phyloP scores from a whole-genome alignment of 495 filamentous ascomycete genomes.

The Massariosphaeria phaeospora region DNA sequence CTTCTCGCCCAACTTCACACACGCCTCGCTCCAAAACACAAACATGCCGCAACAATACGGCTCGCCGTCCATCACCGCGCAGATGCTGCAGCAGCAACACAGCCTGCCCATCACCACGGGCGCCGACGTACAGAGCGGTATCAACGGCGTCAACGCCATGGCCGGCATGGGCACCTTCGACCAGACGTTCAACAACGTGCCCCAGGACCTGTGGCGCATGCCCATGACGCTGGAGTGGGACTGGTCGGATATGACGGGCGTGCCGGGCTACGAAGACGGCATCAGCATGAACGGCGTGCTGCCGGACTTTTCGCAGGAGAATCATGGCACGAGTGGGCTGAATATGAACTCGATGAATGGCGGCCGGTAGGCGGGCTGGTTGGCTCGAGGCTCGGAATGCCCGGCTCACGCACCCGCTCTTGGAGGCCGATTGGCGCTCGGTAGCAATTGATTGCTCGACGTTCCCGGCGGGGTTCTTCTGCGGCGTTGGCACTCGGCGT shows the following conservation, averaged over 20 bases:
- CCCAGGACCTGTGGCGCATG: slow-evolving; percentile 95
- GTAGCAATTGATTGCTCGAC: too few species aligned
- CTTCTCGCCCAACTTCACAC: slow-evolving; percentile 34
- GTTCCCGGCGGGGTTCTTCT: too few species aligned
- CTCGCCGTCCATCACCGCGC: slow-evolving; percentile 21
- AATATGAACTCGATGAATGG: slow-evolving; percentile 20
- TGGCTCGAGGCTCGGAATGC: too few species aligned
- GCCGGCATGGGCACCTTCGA: slow-evolving; percentile 55
- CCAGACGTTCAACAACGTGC: slow-evolving; percentile 71
- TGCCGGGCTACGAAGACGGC: slow-evolving; percentile 28
- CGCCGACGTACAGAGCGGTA: slow-evolving; percentile 3
- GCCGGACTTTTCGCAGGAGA: slow-evolving; percentile 14
- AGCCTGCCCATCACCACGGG: slow-evolving; percentile 6
- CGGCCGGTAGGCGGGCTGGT: not conserved
- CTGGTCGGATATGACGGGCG: slow-evolving; percentile 79
- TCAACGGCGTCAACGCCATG: slow-evolving; percentile 20
- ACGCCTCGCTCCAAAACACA: slow-evolving; percentile 25
- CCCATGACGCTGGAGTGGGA: slow-evolving; percentile 98
- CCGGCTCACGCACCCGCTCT: too few species aligned
- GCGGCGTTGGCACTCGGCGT: too few species aligned
- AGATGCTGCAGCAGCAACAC: slow-evolving; percentile 18
- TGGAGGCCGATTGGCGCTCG: too few species aligned
- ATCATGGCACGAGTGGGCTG: slow-evolving; percentile 15
- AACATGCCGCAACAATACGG: slow-evolving; percentile 19
- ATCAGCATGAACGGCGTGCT: slow-evolving; percentile 34